phyloP scores from a whole-genome alignment of 352 stramenopile species.

The Globisporangium cederbergense region DNA sequence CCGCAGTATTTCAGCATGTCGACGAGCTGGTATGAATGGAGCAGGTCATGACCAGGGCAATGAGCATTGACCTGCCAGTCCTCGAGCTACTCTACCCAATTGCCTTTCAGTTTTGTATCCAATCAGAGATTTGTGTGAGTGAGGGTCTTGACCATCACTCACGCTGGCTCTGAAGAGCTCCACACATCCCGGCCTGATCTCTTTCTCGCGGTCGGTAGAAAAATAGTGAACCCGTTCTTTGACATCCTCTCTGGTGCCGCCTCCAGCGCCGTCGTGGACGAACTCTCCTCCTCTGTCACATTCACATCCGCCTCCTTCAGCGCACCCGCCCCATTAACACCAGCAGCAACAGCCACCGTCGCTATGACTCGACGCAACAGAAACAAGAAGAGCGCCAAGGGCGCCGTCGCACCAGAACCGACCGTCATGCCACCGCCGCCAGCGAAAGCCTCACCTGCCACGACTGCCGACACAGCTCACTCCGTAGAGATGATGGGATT shows the following conservation, averaged over 20 bases:
- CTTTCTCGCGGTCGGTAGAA: neutral
- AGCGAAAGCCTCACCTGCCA: neutral
- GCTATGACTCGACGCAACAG: neutral
- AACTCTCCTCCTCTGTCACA: neutral
- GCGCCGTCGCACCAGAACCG: neutral
- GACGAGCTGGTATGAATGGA: too few species aligned
- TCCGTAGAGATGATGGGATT: constrained; percentile 23
- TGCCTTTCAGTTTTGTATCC: neutral
- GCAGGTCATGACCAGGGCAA: too few species aligned
- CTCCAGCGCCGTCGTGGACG: neutral
- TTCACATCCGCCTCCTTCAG: neutral
- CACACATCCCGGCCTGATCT: neutral
- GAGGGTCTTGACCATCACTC: neutral
- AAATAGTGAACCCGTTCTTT: neutral
- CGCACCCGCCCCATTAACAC: neutral
- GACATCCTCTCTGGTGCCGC: neutral
- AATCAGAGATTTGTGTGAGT: neutral
- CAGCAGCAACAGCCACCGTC: neutral
- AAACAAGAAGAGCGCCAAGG: neutral
- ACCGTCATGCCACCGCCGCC: neutral
- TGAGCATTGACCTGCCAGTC: too few species aligned
- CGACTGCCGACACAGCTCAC: neutral
- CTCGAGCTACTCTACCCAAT: neutral
- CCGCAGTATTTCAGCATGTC: too few species aligned
- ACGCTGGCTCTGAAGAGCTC: neutral